These are phyloP conservation scores for Plantago coronopus DNA, from an alignment of 305 asterid genomes.

Conservation along the genomic window DNA sequence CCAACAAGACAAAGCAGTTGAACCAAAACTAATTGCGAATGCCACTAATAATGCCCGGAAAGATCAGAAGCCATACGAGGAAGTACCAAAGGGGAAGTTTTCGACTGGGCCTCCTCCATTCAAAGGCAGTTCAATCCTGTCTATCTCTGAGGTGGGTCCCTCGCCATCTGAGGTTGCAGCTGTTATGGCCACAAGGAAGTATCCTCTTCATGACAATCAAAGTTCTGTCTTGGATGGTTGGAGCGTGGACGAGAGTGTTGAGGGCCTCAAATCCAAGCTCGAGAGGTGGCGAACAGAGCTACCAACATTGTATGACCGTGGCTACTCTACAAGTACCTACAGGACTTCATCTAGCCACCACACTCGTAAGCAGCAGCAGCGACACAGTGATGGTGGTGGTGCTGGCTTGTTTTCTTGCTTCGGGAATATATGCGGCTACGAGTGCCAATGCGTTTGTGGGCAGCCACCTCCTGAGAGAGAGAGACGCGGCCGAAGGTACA, in stretches of 20 bases:
- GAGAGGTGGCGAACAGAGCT: slow-evolving; percentile 83
- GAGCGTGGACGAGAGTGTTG: slow-evolving; percentile 81
- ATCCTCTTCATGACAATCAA: slow-evolving; percentile 50
- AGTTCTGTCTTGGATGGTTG: slow-evolving; percentile 85
- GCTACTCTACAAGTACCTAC: slow-evolving; percentile 49
- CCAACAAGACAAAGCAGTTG: slow-evolving; percentile 24
- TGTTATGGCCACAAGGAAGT: slow-evolving; percentile 45
- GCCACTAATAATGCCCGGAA: slow-evolving; percentile 13
- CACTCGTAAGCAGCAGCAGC: slow-evolving; percentile 26
- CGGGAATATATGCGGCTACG: slow-evolving; percentile 64
- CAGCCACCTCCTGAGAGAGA: slow-evolving; percentile 43
- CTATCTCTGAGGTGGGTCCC: slow-evolving; percentile 78
- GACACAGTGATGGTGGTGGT: slow-evolving; percentile 9
- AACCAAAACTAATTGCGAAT: slow-evolving; percentile 29
- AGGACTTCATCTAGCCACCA: slow-evolving; percentile 29
- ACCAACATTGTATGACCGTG: slow-evolving; percentile 62
- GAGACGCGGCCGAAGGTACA: slow-evolving; percentile 17
- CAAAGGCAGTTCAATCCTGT: slow-evolving; percentile 39
- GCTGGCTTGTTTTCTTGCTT: slow-evolving; percentile 69
- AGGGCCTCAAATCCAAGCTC: slow-evolving; percentile 77
- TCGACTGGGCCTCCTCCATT: slow-evolving; percentile 21
- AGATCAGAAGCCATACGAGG: slow-evolving; percentile 22
- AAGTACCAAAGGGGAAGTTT: slow-evolving; percentile 21
- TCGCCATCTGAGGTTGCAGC: slow-evolving; percentile 84
- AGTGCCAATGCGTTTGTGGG: slow-evolving; percentile 77